These are phyloP conservation scores for Penicillium sp. DNA, from an alignment of 2,329 filamentous ascomycete species.

Conservation along the genomic window DNA sequence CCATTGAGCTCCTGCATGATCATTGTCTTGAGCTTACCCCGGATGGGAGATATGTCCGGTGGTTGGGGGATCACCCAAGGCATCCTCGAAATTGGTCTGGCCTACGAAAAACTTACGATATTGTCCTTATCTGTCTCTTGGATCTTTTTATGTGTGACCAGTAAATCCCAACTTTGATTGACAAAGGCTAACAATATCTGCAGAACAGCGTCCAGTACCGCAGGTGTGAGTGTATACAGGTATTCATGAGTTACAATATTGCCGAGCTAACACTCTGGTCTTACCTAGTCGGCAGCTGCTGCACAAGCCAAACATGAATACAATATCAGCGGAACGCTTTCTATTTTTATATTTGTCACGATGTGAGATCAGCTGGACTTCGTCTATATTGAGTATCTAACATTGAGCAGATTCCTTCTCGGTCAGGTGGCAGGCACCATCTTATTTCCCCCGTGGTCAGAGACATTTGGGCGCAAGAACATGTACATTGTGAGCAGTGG, in stretches of 20 bases:
- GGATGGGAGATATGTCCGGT: conserved; percentile 32
- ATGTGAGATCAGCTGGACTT: conserved; percentile 15
- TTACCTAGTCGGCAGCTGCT: conserved; percentile 29
- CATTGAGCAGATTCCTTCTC: conserved; percentile 30
- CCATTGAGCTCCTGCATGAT: conserved; percentile 20
- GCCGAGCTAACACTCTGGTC: not conserved
- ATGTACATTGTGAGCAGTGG: conserved; percentile 34
- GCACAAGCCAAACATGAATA: conserved; percentile 28
- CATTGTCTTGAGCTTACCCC: conserved; percentile 29
- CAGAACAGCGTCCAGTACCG: conserved; percentile 37
- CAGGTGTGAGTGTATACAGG: conserved; percentile 27
- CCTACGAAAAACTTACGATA: conserved; percentile 30
- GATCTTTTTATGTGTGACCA: conserved; percentile 34
- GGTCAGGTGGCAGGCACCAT: conserved; percentile 35
- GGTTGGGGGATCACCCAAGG: conserved; percentile 28
- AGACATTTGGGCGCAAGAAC: conserved; percentile 39
- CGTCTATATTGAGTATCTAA: not conserved
- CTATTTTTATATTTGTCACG: conserved; percentile 34
- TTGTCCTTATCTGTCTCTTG: conserved; percentile 26
- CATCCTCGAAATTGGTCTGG: conserved; percentile 35
- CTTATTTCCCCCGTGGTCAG: conserved; percentile 38
- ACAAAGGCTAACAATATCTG: conserved; percentile 9
- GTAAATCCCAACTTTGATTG: too few species aligned
- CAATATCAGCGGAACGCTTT: conserved; percentile 22
- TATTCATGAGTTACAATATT: not conserved